phyloP scores from a whole-genome alignment of 352 stramenopile species.

The Phytophthora podocarpi region DNA sequence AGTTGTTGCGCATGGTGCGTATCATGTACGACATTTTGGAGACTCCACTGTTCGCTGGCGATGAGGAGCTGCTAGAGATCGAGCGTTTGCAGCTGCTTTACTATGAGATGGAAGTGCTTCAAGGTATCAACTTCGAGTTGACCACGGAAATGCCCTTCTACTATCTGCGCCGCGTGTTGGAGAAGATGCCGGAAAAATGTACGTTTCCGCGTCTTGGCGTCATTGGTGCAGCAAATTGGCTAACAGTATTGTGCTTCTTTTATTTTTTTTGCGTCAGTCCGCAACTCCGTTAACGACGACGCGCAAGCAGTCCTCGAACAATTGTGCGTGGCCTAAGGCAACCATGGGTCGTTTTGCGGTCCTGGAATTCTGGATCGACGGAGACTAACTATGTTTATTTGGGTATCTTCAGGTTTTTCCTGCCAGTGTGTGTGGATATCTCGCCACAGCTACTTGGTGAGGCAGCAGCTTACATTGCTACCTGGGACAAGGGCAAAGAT shows the following conservation, averaged over 20 bases:
- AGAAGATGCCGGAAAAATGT: conserved; percentile 83
- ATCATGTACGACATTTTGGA: conserved; percentile 89
- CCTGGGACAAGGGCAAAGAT: conserved; percentile 71
- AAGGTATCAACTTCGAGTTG: conserved; percentile 83
- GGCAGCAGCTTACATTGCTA: conserved; percentile 78
- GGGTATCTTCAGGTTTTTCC: conserved; percentile 54
- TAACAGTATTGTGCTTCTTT: neutral
- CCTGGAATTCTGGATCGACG: neutral
- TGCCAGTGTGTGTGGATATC: conserved; percentile 63
- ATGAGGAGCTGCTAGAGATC: conserved; percentile 87
- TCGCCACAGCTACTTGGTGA: conserved; percentile 67
- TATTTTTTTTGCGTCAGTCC: conserved; percentile 39
- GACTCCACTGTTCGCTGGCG: conserved; percentile 61
- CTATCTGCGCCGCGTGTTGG: conserved; percentile 60
- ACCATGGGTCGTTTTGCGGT: too few relatives aligned
- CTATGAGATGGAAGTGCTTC: conserved; percentile 86
- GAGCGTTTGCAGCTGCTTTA: conserved; percentile 85
- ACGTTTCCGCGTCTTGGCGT: conserved; percentile 1
- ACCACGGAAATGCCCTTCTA: conserved; percentile 82
- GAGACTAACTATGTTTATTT: neutral
- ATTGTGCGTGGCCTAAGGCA: conserved; percentile 45
- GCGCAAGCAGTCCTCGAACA: conserved; percentile 67
- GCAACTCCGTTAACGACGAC: conserved; percentile 49
- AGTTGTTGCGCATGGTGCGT: conserved; percentile 84
- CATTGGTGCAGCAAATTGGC: neutral